Evolutionary conservation across 2,329 filamentous ascomycete species (phyloP).

Genomic region (Alternaria metachromatica): DNA sequence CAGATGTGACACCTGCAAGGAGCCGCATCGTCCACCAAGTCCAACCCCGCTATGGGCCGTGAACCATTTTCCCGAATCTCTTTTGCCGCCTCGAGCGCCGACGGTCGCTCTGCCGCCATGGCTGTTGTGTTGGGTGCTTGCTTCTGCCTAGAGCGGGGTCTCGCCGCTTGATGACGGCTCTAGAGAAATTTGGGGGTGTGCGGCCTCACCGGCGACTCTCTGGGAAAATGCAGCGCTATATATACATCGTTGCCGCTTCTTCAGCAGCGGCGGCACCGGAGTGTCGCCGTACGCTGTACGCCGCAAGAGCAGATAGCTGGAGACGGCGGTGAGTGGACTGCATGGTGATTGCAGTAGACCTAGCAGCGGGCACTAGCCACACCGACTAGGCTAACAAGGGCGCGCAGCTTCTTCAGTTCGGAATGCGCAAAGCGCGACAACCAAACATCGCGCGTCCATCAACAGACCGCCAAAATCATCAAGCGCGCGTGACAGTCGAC

Average conservation of each 20-base stretch:
- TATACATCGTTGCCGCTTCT: neutral
- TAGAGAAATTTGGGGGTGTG: neutral
- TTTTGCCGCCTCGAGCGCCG: neutral
- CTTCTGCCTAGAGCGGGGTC: slow-evolving; percentile 10
- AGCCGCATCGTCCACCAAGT: neutral
- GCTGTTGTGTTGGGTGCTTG: slow-evolving; percentile 4
- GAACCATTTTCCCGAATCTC: neutral
- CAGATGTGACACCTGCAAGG: neutral
- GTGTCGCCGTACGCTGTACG: neutral
- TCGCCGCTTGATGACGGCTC: neutral
- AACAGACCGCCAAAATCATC: neutral
- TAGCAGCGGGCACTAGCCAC: slow-evolving; percentile 16
- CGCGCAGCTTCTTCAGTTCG: slow-evolving; percentile 8
- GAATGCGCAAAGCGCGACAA: neutral
- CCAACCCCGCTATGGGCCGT: slow-evolving; percentile 1
- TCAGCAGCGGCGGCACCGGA: neutral
- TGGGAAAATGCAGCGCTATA: slow-evolving; percentile 2
- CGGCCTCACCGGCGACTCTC: slow-evolving; percentile 3
- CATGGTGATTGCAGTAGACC: slow-evolving; percentile 9
- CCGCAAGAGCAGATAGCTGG: neutral
- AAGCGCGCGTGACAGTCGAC: neutral
- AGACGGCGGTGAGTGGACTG: slow-evolving; percentile 16
- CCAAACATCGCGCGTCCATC: slow-evolving; percentile 1
- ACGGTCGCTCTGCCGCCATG: neutral
- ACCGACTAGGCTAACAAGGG: slow-evolving; percentile 4